A percentile compares a stretch with the other conserved stretches of the same genome.
phyloP scores from a whole-genome alignment of 2,329 filamentous ascomycete species.

The Exophiala oligosperma region DNA sequence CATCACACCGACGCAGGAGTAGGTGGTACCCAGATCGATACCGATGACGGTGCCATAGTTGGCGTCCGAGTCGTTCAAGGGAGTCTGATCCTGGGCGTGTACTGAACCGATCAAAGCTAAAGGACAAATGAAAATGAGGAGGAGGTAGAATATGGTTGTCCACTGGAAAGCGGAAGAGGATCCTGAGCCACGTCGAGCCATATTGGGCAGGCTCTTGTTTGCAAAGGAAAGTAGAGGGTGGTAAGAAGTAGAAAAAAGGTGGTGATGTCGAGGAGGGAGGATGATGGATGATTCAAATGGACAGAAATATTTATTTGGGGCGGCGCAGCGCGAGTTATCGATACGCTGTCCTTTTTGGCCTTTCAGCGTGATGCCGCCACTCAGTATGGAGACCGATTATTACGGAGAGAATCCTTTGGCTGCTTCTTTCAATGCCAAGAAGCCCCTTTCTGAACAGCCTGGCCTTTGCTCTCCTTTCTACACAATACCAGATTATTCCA shows the following conservation, averaged over 20 bases:
- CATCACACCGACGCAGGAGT: conserved; percentile 90
- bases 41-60: conserved; percentile 88
- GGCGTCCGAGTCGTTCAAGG: conserved; percentile 53
- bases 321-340: conserved; percentile 16
- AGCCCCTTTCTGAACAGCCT: conserved; percentile 1
- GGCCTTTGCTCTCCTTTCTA: not conserved
- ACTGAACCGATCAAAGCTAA: conserved; percentile 78
- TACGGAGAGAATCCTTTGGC: not conserved
- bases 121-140: conserved; percentile 81
- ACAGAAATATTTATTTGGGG: conserved; percentile 22
- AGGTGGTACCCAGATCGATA: conserved; percentile 92
- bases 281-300: conserved; percentile 2
- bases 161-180: conserved; percentile 60
- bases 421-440: not conserved
- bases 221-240: not conserved
- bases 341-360: conserved; percentile 25
- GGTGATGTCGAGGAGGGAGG: conserved; percentile 1
- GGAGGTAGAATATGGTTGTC: conserved; percentile 88
- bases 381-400: too few species aligned
- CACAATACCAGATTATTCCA: not conserved
- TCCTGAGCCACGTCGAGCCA: conserved; percentile 26
- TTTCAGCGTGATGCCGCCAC: not conserved
- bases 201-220: conserved; percentile 14
- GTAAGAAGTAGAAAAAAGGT: conserved; percentile 5
- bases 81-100: conserved; percentile 70